Conservation (phyloP, 305 asterid species). For the Rubia peregrina region DNA sequence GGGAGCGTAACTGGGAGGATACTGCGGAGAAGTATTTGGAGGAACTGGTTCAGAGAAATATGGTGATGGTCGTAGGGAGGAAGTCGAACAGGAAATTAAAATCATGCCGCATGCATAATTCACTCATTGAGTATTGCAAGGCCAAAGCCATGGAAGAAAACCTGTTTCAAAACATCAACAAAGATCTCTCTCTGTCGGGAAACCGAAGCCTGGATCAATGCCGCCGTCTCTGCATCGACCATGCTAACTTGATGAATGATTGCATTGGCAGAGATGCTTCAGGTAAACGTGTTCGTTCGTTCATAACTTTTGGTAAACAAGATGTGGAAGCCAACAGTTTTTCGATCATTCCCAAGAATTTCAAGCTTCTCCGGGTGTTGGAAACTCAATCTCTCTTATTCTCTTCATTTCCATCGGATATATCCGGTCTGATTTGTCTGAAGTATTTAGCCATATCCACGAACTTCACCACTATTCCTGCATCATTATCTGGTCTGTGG, state of each 20-base stretch:
- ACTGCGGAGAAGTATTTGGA: constrained; percentile 47
- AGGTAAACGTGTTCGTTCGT: constrained; percentile 47
- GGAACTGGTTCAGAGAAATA: constrained; percentile 46
- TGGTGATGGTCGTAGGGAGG: constrained; percentile 41
- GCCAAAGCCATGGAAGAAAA: constrained; percentile 37
- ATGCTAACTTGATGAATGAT: constrained; percentile 26
- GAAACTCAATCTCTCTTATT: constrained; percentile 40
- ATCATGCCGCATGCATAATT: constrained; percentile 51
- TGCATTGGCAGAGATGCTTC: constrained; percentile 29
- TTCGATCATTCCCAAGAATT: constrained; percentile 40
- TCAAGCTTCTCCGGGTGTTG: constrained; percentile 45
- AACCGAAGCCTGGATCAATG: constrained; percentile 14
- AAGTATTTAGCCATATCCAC: constrained; percentile 45
- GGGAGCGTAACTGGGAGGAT: constrained; percentile 38
- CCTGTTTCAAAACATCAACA: constrained; percentile 39
- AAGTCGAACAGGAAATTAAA: constrained; percentile 43
- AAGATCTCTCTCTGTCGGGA: constrained; percentile 2
- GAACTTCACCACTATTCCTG: constrained; percentile 31
- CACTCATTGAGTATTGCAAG: constrained; percentile 51
- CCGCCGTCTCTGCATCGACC: constrained; percentile 49
- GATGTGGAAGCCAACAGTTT: constrained; percentile 24
- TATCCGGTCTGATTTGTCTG: constrained; percentile 38
- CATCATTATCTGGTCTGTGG: constrained; percentile 37
- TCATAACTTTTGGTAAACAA: constrained; percentile 42
- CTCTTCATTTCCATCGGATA: constrained; percentile 39